Conservation (phyloP, 345 rosid species). For the Populus nigra region DNA sequence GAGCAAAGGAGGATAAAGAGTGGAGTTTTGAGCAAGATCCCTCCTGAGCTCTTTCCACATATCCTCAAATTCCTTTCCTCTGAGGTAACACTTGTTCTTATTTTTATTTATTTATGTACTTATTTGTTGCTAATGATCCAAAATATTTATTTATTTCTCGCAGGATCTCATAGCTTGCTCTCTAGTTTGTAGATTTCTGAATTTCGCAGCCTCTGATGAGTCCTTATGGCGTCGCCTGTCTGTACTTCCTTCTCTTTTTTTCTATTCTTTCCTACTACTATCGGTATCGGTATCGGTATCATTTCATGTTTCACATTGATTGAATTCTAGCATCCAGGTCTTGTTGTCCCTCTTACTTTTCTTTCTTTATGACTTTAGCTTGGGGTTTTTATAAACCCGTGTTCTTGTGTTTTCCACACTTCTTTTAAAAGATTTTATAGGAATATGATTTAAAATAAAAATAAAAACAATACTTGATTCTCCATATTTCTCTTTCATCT, state of each 20-base stretch:
- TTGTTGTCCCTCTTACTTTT: too few relatives aligned
- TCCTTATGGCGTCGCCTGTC: slow-evolving; percentile 94
- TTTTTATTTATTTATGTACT: neutral
- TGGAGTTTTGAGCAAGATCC: slow-evolving; percentile 71
- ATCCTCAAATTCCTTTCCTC: slow-evolving; percentile 91
- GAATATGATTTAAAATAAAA: too few relatives aligned
- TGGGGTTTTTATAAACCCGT: too few relatives aligned
- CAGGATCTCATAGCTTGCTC: slow-evolving; percentile 93
- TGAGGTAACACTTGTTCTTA: slow-evolving; percentile 43
- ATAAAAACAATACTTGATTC: too few relatives aligned
- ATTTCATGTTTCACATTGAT: too few relatives aligned
- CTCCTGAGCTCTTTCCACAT: slow-evolving; percentile 74
- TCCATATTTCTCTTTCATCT: neutral
- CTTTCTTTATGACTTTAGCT: too few relatives aligned
- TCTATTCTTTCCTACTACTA: too few relatives aligned
- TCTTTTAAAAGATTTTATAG: too few relatives aligned
- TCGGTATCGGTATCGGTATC: too few relatives aligned
- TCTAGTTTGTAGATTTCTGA: slow-evolving; percentile 69
- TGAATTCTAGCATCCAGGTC: too few relatives aligned
- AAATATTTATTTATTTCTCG: neutral
- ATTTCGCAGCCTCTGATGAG: slow-evolving; percentile 79
- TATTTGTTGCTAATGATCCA: neutral
- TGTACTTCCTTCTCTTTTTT: slow-evolving; percentile 21
- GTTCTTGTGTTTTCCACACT: too few relatives aligned
- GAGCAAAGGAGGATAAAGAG: slow-evolving; percentile 47